Percentiles rank a stretch among this genome's conserved stretches.
Conservation (phyloP, 495 filamentous ascomycete genomes). For the Daldinia grandis region DNA sequence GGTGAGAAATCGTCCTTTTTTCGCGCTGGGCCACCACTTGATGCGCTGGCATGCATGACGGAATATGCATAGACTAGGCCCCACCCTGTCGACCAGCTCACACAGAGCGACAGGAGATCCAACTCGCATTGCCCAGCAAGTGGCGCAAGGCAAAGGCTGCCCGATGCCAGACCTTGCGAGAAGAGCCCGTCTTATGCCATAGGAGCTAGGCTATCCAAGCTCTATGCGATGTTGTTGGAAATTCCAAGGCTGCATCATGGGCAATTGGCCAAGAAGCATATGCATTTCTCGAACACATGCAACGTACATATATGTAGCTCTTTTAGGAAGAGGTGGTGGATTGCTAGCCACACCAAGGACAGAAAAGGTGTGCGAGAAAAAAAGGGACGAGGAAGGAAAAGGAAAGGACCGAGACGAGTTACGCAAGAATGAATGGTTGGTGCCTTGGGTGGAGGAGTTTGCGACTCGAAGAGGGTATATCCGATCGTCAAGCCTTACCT, state of each 20-base stretch:
- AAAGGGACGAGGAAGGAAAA: conserved; percentile 47
- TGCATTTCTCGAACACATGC: conserved; percentile 43
- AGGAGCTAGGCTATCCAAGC: conserved; percentile 35
- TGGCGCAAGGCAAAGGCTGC: conserved; percentile 49
- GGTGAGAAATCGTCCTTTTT: conserved; percentile 52
- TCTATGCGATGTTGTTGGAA: conserved; percentile 20
- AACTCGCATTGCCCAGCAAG: conserved; percentile 45
- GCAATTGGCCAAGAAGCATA: conserved; percentile 43
- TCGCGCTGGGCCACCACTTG: conserved; percentile 60
- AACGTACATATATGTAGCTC: conserved; percentile 44
- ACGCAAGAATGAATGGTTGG: conserved; percentile 47
- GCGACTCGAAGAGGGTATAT: conserved; percentile 43
- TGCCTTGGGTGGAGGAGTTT: conserved; percentile 45
- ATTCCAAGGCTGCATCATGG: conserved; percentile 44
- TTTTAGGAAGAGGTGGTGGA: conserved; percentile 41
- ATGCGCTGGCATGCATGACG: conserved; percentile 68
- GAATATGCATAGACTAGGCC: conserved; percentile 62
- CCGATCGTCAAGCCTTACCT: conserved; percentile 46
- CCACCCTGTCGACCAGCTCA: conserved; percentile 55
- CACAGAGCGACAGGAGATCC: conserved; percentile 43
- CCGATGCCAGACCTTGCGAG: conserved; percentile 42
- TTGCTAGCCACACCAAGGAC: conserved; percentile 36
- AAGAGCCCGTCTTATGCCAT: conserved; percentile 17
- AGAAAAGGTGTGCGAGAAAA: conserved; percentile 44
- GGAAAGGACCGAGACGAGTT: conserved; percentile 48